Percentiles rank a stretch among this genome's conserved stretches.
Conservation (phyloP, 1,284 basidiomycete species). For the Agaricales sp. region DNA sequence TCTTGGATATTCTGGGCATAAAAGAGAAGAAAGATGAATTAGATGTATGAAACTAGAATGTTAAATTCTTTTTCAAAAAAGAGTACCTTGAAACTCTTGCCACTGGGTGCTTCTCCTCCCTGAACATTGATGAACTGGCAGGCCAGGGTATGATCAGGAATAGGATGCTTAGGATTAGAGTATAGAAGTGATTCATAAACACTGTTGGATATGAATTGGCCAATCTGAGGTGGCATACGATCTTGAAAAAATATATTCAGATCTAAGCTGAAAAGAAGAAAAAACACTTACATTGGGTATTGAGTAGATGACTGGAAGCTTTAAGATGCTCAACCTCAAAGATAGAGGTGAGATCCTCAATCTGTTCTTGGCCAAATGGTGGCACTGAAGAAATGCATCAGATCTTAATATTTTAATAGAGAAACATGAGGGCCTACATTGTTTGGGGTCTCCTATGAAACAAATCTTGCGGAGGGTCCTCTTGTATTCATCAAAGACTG, state of each 20-base stretch:
- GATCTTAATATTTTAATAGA: slow-evolving; percentile 3
- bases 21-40: slow-evolving; percentile 3
- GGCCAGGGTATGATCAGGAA: slow-evolving; percentile 26
- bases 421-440: slow-evolving; percentile 37
- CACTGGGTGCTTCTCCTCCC: slow-evolving; percentile 25
- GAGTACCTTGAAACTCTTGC: slow-evolving; percentile 33
- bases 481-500: slow-evolving; percentile 35
- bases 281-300: slow-evolving; percentile 43
- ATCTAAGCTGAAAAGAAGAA: slow-evolving; percentile 7
- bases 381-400: slow-evolving; percentile 29
- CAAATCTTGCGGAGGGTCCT: slow-evolving; percentile 44
- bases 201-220: slow-evolving; percentile 53
- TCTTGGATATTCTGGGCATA: slow-evolving; percentile 38
- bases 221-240: slow-evolving; percentile 70
- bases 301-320: slow-evolving; percentile 32
- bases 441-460: slow-evolving; percentile 69
- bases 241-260: slow-evolving; percentile 31
- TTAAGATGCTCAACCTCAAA: slow-evolving; percentile 45
- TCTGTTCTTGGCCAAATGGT: slow-evolving; percentile 46
- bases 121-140: slow-evolving; percentile 44
- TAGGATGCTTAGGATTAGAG: slow-evolving; percentile 35
- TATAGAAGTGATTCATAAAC: slow-evolving; percentile 48
- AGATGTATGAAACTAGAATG: slow-evolving; percentile 7
- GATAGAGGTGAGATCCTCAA: slow-evolving; percentile 39
- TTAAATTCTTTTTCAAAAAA: slow-evolving; percentile 5